Evolutionary conservation across 306 rosid species (phyloP), one percentile per base, ranked within the genome.

Genomic region (Luffa aegyptiaca): DNA sequence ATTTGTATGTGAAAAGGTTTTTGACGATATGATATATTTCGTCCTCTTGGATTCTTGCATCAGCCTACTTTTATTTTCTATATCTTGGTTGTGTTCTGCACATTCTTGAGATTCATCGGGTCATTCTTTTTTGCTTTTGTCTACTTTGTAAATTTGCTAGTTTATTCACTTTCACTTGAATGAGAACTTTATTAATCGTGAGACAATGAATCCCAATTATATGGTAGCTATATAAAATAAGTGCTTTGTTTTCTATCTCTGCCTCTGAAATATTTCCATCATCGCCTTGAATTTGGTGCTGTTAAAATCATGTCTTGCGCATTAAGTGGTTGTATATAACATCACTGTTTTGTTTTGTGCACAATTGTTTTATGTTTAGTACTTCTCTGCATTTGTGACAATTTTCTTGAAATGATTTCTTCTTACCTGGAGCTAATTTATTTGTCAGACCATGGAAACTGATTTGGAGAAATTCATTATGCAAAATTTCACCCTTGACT

Each of bases 401-500:
- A 12, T 11, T 44, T 12, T 45, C 10, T 10, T 71, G 76, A n/a
- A 41, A 44, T 71, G 76, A 71, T 71, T 45, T 71, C 57, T 45
- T 71, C 76, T 71, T 44, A n/a, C 36, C 53, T 70, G 26, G 76
- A 70, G 39, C 5, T 21, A 20, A 18, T 20, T 70, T 42, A 11
- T 20, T 70, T 21, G n/a, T 26, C 5, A 13, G 56, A 70, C 35
- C 5, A 70, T 70, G 37, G 41, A 71, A 45, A 71, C 57, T 45
- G 12, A 71, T 71, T 71, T 71, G 76, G 39, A 71, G 20, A 68
- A 18, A 68, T 83, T 72, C 26, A 59, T 63, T 48, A 26, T 66
- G 77, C 71, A 55, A 57, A 65, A 2, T 45, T 5, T 37, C 17
- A 69, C 77, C 92, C 97, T 91, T 92, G 82, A 94, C 95, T 37